Evolutionary conservation across 305 asterid genomes (phyloP).

Genomic region (Andrographis paniculata): DNA sequence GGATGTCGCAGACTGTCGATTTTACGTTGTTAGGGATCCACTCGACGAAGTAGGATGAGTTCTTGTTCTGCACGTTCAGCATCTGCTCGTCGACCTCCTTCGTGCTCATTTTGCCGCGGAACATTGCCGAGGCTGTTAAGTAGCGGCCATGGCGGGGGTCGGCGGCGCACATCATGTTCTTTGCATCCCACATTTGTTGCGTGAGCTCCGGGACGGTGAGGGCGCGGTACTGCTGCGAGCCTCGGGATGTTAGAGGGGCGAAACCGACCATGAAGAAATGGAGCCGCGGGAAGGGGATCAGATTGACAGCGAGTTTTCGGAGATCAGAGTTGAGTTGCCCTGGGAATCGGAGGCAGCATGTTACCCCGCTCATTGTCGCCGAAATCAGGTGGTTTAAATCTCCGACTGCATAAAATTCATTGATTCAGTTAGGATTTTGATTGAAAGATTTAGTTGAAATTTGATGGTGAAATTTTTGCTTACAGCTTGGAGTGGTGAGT

Average conservation of each 20-base stretch:
- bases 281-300: neutral
- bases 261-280: constrained; percentile 3
- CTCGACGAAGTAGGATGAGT: constrained; percentile 2
- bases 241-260: neutral
- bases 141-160: no score
- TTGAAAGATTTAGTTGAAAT: neutral
- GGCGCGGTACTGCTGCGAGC: neutral
- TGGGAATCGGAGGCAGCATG: constrained; percentile 1
- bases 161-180: no score
- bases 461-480: neutral
- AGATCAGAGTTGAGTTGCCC: constrained; percentile 1
- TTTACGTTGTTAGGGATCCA: constrained; percentile 2
- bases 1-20: neutral
- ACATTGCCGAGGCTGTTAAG: no score
- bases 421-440: neutral
- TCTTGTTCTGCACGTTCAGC: neutral
- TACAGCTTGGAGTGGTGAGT: constrained; percentile 1
- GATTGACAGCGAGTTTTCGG: neutral
- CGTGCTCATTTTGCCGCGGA: no score
- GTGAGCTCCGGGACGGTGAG: neutral
- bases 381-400: constrained; percentile 2
- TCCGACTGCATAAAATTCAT: neutral
- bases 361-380: neutral
- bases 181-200: constrained; percentile 1
- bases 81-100: constrained; percentile 3